Percentiles rank a stretch among this genome's conserved stretches.
Evolutionary conservation across 345 rosid species (phyloP).

Genomic region (Pistacia integerrima): DNA sequence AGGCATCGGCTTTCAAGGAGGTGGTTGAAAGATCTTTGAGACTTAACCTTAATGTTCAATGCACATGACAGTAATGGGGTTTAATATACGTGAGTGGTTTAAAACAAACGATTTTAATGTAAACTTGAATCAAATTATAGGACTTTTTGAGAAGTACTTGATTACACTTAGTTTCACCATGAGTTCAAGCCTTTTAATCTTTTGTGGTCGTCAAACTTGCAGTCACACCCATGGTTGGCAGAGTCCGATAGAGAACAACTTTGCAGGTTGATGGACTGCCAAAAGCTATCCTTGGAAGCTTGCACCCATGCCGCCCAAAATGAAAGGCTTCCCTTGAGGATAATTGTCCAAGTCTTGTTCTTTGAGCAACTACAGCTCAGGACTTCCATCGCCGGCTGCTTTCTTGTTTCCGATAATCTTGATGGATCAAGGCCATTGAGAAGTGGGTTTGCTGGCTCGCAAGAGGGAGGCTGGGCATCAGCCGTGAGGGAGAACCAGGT

Average conservation of each 20-base stretch:
- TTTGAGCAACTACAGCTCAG: slow-evolving; percentile 99
- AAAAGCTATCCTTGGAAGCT: slow-evolving; percentile 95
- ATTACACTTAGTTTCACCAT: not conserved
- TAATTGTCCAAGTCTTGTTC: slow-evolving; percentile 92
- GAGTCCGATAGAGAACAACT: slow-evolving; percentile 93
- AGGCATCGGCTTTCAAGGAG: too few relatives aligned
- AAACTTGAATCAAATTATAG: not conserved
- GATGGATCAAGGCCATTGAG: slow-evolving; percentile 88
- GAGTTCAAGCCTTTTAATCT: slow-evolving; percentile 16
- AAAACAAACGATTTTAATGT: not conserved
- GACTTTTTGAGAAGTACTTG: too few relatives aligned
- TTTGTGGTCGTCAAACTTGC: slow-evolving; percentile 29
- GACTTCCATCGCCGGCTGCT: slow-evolving; percentile 95
- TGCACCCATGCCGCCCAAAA: slow-evolving; percentile 99
- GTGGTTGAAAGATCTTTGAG: too few relatives aligned
- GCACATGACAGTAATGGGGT: not conserved
- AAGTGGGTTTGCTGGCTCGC: slow-evolving; percentile 70
- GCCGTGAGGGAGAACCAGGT: slow-evolving; percentile 97
- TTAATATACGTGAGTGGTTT: not conserved
- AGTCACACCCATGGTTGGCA: slow-evolving; percentile 96
- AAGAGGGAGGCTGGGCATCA: slow-evolving; percentile 87
- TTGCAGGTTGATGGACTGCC: slow-evolving; percentile 92
- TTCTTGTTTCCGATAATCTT: slow-evolving; percentile 89
- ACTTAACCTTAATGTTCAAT: not conserved
- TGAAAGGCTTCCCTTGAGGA: slow-evolving; percentile 87